Percentiles rank a stretch among this genome's conserved stretches.
phyloP scores from a whole-genome alignment of 371 early-diverging fungal species.

The Rhizomucor miehei region DNA sequence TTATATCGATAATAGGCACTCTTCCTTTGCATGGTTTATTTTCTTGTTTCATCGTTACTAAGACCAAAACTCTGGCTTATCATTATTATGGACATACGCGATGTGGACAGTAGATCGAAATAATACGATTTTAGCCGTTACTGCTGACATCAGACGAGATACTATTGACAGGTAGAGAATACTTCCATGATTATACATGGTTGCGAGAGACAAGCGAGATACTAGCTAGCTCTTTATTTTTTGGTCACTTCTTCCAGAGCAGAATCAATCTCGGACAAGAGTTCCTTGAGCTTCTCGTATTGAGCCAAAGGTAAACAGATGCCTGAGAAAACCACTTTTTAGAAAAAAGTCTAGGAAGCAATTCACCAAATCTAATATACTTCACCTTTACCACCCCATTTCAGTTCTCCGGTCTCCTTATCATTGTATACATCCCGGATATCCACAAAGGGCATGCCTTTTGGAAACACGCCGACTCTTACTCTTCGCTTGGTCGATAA shows the following conservation, averaged over 20 bases:
- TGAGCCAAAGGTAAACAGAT: constrained; percentile 25
- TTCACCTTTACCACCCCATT: constrained; percentile 17
- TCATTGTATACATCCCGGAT: constrained; percentile 13
- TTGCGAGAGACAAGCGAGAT: too few species aligned
- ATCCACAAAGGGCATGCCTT: constrained; percentile 15
- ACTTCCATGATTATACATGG: too few species aligned
- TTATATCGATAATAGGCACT: too few species aligned
- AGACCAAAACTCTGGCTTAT: too few species aligned
- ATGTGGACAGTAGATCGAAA: too few species aligned
- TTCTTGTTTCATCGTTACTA: too few species aligned
- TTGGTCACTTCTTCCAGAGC: constrained; percentile 18
- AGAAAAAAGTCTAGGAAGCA: background rate
- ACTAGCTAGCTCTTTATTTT: background rate
- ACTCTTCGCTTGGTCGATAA: constrained; percentile 10
- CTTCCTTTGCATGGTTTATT: too few species aligned
- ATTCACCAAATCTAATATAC: background rate
- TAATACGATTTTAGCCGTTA: too few species aligned
- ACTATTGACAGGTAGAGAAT: too few species aligned
- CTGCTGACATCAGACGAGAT: too few species aligned
- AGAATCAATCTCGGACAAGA: constrained; percentile 21
- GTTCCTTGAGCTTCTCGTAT: constrained; percentile 23
- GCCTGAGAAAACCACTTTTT: constrained; percentile 6
- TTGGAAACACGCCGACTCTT: constrained; percentile 6
- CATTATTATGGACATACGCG: too few species aligned
- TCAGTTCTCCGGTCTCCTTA: constrained; percentile 8